A percentile compares a stretch with the other conserved stretches of the same genome.
Conservation (phyloP, 2,329 filamentous ascomycete species). For the Sporothrix brasiliensis region DNA sequence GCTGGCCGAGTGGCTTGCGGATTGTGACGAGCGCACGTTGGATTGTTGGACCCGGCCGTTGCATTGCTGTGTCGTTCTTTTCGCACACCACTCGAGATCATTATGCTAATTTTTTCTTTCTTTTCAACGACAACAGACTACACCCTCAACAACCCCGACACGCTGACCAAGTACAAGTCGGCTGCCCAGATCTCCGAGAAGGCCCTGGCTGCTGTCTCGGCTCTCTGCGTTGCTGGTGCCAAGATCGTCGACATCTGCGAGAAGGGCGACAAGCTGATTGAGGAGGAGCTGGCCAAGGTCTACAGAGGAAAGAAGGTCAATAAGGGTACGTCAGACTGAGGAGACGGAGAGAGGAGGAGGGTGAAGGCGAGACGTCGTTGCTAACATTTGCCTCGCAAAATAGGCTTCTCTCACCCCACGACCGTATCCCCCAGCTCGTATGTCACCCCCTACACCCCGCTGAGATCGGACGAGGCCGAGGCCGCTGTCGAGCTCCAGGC, state of each 20-base stretch:
- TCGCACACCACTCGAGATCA: not conserved
- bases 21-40: not conserved
- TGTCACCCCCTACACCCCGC: constrained; percentile 94
- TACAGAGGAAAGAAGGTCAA: constrained; percentile 97
- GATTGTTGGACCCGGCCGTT: not conserved
- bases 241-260: constrained; percentile 95
- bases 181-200: constrained; percentile 94
- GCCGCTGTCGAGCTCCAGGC: constrained; percentile 77
- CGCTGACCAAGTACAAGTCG: constrained; percentile 98
- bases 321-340: constrained; percentile 66
- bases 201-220: constrained; percentile 81
- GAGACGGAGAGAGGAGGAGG: constrained; percentile 33
- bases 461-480: constrained; percentile 84
- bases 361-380: not conserved
- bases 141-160: constrained; percentile 87
- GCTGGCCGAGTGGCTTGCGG: constrained; percentile 20
- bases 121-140: constrained; percentile 64
- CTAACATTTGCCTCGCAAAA: not conserved
- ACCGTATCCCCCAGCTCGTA: constrained; percentile 93
- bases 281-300: constrained; percentile 91
- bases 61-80: not conserved
- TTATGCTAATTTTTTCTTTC: not conserved
- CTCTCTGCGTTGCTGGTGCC: constrained; percentile 75
- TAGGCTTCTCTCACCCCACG: constrained; percentile 90
- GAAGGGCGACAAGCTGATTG: constrained; percentile 91